These are phyloP conservation scores for Lipomyces anomalus DNA, from an alignment of 805 yeast genomes.

Conservation along the genomic window DNA sequence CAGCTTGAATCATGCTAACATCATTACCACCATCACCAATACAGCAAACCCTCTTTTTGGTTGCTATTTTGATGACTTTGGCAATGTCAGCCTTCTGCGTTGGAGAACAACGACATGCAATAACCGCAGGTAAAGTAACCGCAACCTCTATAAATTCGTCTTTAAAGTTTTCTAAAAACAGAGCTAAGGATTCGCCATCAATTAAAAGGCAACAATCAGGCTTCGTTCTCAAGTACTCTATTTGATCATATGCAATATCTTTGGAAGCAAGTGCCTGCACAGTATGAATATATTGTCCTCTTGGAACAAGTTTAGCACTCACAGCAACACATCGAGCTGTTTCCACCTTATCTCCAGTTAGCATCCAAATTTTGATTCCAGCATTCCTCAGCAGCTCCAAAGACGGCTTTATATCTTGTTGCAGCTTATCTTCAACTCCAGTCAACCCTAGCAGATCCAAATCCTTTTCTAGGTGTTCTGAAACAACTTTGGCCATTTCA, in stretches of 20 bases:
- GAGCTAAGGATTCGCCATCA: slow-evolving; percentile 86
- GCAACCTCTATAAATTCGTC: slow-evolving; percentile 74
- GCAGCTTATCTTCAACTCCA: slow-evolving; percentile 95
- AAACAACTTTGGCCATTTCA: slow-evolving; percentile 61
- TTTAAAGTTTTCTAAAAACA: slow-evolving; percentile 56
- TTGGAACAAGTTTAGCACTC: slow-evolving; percentile 84
- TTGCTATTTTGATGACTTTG: slow-evolving; percentile 61
- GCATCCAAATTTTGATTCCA: slow-evolving; percentile 97
- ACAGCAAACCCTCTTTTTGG: slow-evolving; percentile 90
- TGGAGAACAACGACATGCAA: slow-evolving; percentile 97
- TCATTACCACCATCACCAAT: slow-evolving; percentile 99
- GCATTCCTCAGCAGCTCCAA: slow-evolving; percentile 91
- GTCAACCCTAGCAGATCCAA: slow-evolving; percentile 85
- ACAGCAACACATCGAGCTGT: slow-evolving; percentile 97
- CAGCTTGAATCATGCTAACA: slow-evolving; percentile 97
- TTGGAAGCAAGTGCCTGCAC: slow-evolving; percentile 58
- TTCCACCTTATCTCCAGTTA: slow-evolving; percentile 98
- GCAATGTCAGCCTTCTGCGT: slow-evolving; percentile 98
- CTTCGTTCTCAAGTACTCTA: slow-evolving; percentile 65
- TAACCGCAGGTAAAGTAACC: slow-evolving; percentile 80
- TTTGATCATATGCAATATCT: slow-evolving; percentile 64
- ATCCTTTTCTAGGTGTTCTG: slow-evolving; percentile 69
- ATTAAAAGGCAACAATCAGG: slow-evolving; percentile 70
- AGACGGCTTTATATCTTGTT: slow-evolving; percentile 83
- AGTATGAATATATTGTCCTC: slow-evolving; percentile 91